phyloP scores from a whole-genome alignment of 2,329 filamentous ascomycete species.

The Neofusicoccum laricinum region DNA sequence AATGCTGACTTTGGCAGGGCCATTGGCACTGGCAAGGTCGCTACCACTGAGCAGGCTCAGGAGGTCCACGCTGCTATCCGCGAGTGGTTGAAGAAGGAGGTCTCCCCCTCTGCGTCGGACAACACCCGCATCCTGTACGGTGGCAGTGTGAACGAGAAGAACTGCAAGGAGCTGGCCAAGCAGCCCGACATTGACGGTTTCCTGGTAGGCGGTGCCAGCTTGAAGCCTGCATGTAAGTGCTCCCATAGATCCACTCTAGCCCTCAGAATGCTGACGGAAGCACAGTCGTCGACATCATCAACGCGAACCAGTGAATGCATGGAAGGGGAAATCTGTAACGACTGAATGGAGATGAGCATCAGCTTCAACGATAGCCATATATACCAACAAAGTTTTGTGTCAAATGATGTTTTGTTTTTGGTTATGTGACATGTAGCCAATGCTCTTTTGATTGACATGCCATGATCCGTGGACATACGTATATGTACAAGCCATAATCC shows the following conservation, averaged over 20 bases:
- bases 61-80: conserved; percentile 72
- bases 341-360: conserved; percentile 2
- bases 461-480: neutral
- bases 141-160: conserved; percentile 96
- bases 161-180: conserved; percentile 88
- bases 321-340: neutral
- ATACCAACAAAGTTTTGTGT: conserved; percentile 1
- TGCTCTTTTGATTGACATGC: neutral
- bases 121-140: conserved; percentile 94
- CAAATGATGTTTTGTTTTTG: neutral
- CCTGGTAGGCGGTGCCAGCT: conserved; percentile 90
- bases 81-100: conserved; percentile 72
- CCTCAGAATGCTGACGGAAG: too few species aligned
- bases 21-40: conserved; percentile 71
- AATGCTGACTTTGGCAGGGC: conserved; percentile 44
- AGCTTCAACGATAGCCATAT: neutral
- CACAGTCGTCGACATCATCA: conserved; percentile 64
- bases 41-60: conserved; percentile 42
- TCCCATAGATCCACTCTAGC: too few species aligned
- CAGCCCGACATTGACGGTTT: conserved; percentile 96
- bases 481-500: conserved; percentile 11
- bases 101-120: conserved; percentile 76
- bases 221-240: conserved; percentile 75
- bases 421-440: neutral
- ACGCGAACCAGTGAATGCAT: conserved; percentile 44